A percentile compares a stretch with the other conserved stretches of the same genome.
Evolutionary conservation across 108 stramenopile species (phyloP).

Genomic region (Skeletonema grethae): DNA sequence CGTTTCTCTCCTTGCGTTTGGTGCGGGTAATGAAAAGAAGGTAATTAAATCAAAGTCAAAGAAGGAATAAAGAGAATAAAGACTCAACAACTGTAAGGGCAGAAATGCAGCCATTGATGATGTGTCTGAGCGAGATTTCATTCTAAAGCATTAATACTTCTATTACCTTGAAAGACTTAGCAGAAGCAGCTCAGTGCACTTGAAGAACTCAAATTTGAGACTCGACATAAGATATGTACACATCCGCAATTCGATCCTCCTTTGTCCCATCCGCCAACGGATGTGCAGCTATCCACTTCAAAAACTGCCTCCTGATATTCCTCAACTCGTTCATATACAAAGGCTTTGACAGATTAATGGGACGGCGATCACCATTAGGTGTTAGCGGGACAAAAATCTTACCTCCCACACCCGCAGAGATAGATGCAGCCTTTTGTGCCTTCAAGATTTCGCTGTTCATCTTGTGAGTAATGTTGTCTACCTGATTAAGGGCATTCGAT

Average conservation of each 20-base stretch:
- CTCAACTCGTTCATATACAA: constrained; percentile 54
- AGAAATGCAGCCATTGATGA: too few species aligned
- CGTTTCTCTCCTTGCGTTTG: constrained; percentile 9
- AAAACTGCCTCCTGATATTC: constrained; percentile 56
- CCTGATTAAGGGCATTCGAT: constrained; percentile 39
- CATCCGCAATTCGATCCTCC: constrained; percentile 54
- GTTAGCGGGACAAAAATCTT: constrained; percentile 12
- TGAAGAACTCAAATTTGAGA: constrained; percentile 35
- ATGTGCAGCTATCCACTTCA: constrained; percentile 64
- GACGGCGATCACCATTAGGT: constrained; percentile 1
- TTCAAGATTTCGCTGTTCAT: constrained; percentile 56
- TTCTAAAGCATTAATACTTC: neutral
- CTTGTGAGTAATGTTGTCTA: constrained; percentile 60
- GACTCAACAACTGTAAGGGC: too few species aligned
- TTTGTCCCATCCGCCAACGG: constrained; percentile 55
- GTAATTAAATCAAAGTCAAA: constrained; percentile 29
- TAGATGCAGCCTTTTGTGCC: constrained; percentile 41
- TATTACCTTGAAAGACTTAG: too few species aligned
- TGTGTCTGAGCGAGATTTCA: too few species aligned
- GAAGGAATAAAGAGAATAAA: constrained; percentile 36
- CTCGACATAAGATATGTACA: constrained; percentile 62
- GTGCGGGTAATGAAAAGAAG: constrained; percentile 8
- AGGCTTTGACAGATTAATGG: constrained; percentile 28
- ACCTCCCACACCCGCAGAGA: constrained; percentile 18
- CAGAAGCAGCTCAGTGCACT: too few species aligned